phyloP scores from a whole-genome alignment of 345 rosid genomes.

The Linum usitatissimum region DNA sequence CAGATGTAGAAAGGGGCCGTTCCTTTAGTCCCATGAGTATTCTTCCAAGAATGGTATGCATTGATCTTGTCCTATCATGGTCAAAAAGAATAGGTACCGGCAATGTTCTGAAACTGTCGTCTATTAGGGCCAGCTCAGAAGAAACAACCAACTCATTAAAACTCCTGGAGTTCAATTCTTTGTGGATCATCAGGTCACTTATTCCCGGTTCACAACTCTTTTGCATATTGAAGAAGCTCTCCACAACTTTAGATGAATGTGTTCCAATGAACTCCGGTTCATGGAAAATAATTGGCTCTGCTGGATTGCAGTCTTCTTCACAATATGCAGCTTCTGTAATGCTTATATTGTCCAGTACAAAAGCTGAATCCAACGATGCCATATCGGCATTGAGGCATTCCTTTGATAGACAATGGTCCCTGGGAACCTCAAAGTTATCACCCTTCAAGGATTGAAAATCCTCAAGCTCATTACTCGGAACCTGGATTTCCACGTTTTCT shows the following conservation, averaged over 20 bases:
- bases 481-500: constrained; percentile 25
- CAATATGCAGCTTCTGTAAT: constrained; percentile 28
- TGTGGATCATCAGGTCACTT: constrained; percentile 37
- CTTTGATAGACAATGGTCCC: constrained; percentile 33
- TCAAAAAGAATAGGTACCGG: constrained; percentile 55
- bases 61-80: constrained; percentile 28
- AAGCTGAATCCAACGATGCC: constrained; percentile 20
- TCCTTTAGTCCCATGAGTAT: constrained; percentile 35
- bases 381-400: constrained; percentile 31
- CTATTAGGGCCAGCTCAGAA: constrained; percentile 55
- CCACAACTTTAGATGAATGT: constrained; percentile 34
- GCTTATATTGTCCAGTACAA: constrained; percentile 35
- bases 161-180: constrained; percentile 53
- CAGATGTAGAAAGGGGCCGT: constrained; percentile 45
- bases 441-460: constrained; percentile 31
- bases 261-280: constrained; percentile 42
- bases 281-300: constrained; percentile 31
- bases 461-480: constrained; percentile 27
- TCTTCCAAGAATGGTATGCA: constrained; percentile 32
- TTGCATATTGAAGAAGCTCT: constrained; percentile 30
- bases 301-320: constrained; percentile 18
- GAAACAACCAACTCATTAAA: constrained; percentile 59
- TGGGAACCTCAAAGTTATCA: constrained; percentile 33
- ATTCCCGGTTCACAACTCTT: constrained; percentile 29
- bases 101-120: constrained; percentile 68